Evolutionary conservation across 768 basidiomycete genomes (phyloP).

Genomic region (Suillus sp.): DNA sequence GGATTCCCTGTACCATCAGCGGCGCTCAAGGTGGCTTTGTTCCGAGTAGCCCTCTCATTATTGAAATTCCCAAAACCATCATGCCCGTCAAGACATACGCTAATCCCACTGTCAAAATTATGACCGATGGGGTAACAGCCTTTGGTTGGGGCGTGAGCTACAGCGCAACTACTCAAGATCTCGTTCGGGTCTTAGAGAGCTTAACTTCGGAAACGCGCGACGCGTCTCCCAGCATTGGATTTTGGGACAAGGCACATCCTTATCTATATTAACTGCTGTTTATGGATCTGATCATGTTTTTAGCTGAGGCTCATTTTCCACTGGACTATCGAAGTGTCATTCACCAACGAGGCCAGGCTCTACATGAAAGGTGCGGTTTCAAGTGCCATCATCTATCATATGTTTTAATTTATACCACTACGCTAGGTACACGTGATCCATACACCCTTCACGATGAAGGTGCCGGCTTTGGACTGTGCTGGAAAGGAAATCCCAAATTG

Average conservation of each 20-base stretch:
- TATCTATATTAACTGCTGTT: background rate
- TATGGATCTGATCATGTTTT: conserved; percentile 14
- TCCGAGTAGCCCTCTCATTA: conserved; percentile 53
- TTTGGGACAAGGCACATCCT: conserved; percentile 85
- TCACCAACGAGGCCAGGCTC: conserved; percentile 70
- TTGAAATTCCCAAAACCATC: conserved; percentile 83
- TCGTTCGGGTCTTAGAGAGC: conserved; percentile 81
- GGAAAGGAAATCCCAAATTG: conserved; percentile 75
- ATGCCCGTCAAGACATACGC: conserved; percentile 97
- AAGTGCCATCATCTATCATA: background rate
- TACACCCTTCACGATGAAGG: conserved; percentile 68
- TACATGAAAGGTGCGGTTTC: conserved; percentile 77
- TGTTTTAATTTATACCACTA: background rate
- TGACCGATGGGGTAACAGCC: conserved; percentile 64
- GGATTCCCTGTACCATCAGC: conserved; percentile 69
- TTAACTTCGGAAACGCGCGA: conserved; percentile 78
- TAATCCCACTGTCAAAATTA: conserved; percentile 66
- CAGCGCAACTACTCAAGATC: conserved; percentile 81
- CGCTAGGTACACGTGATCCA: conserved; percentile 79
- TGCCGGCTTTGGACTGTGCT: conserved; percentile 86
- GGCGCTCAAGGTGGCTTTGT: conserved; percentile 53
- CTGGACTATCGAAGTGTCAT: conserved; percentile 72
- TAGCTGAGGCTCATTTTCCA: conserved; percentile 81
- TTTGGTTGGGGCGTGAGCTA: conserved; percentile 92
- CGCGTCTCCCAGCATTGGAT: conserved; percentile 80